phyloP scores from a whole-genome alignment of 208 protist species.

The Herpetomonas muscarum region DNA sequence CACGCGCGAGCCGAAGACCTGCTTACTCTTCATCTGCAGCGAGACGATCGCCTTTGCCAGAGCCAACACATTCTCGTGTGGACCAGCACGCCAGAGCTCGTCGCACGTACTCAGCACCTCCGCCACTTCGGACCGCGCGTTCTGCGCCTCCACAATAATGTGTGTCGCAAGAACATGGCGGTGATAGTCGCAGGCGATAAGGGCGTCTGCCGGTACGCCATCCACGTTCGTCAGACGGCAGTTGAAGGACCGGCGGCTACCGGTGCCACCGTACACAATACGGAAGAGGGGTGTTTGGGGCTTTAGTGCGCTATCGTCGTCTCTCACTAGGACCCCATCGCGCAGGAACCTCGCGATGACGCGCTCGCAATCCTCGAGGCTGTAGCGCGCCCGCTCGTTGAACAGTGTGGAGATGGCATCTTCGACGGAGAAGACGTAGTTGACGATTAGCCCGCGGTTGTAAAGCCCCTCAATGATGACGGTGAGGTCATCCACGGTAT shows the following conservation, averaged over 20 bases:
- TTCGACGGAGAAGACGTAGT: constrained; percentile 56
- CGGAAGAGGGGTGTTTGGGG: constrained; percentile 24
- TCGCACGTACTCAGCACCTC: constrained; percentile 64
- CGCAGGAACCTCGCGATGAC: constrained; percentile 36
- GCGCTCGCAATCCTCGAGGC: constrained; percentile 49
- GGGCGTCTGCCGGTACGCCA: constrained; percentile 57
- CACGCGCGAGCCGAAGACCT: constrained; percentile 78
- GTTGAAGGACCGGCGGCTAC: constrained; percentile 15
- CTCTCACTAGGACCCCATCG: constrained; percentile 27
- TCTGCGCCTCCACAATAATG: constrained; percentile 78
- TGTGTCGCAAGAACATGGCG: constrained; percentile 67
- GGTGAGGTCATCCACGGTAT: constrained; percentile 36
- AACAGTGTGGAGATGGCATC: constrained; percentile 77
- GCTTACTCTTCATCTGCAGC: constrained; percentile 75
- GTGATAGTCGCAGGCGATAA: constrained; percentile 75
- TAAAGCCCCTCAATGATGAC: constrained; percentile 78
- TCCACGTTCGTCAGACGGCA: constrained; percentile 38
- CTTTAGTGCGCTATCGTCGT: constrained; percentile 22
- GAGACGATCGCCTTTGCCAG: constrained; percentile 59
- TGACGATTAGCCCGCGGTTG: constrained; percentile 80
- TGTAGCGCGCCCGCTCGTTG: constrained; percentile 62
- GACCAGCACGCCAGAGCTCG: constrained; percentile 33
- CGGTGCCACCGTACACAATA: constrained; percentile 16
- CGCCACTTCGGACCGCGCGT: constrained; percentile 53
- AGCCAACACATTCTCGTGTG: constrained; percentile 37